Evolutionary conservation across 2,329 filamentous ascomycete species (phyloP).

Genomic region (Amphichorda felina): DNA sequence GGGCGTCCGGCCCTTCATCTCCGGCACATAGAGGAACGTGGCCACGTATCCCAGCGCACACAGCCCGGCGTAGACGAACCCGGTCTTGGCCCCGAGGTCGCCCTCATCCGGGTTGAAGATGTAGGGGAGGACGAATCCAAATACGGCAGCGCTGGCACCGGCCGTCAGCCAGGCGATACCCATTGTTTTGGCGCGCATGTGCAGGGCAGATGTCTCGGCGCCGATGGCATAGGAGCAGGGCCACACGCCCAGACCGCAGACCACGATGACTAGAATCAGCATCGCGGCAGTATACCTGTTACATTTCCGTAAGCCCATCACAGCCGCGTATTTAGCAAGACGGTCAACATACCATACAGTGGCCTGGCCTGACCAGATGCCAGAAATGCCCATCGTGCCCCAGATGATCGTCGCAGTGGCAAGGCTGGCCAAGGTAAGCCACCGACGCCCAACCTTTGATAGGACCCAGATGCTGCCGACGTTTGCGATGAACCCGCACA

Average conservation of each 20-base stretch:
- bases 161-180: conserved; percentile 29
- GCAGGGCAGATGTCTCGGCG: conserved; percentile 29
- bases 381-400: conserved; percentile 32
- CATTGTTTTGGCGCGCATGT: conserved; percentile 28
- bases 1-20: conserved; percentile 36
- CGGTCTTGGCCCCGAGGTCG: conserved; percentile 27
- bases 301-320: not conserved
- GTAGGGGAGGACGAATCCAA: conserved; percentile 35
- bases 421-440: conserved; percentile 23
- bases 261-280: conserved; percentile 30
- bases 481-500: conserved; percentile 31
- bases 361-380: conserved; percentile 21
- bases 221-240: conserved; percentile 27
- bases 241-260: conserved; percentile 28
- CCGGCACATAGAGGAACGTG: conserved; percentile 34
- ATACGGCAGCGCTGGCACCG: conserved; percentile 24
- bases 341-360: not conserved
- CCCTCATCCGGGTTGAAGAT: conserved; percentile 19
- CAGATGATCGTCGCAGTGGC: conserved; percentile 21
- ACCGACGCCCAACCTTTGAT: conserved; percentile 24
- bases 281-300: conserved; percentile 15
- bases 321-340: not conserved
- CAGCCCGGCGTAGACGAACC: conserved; percentile 24
- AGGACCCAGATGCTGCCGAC: conserved; percentile 28
- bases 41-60: conserved; percentile 20